Conservation (phyloP, 2,329 filamentous ascomycete species). For the Trichoderma sp. region DNA sequence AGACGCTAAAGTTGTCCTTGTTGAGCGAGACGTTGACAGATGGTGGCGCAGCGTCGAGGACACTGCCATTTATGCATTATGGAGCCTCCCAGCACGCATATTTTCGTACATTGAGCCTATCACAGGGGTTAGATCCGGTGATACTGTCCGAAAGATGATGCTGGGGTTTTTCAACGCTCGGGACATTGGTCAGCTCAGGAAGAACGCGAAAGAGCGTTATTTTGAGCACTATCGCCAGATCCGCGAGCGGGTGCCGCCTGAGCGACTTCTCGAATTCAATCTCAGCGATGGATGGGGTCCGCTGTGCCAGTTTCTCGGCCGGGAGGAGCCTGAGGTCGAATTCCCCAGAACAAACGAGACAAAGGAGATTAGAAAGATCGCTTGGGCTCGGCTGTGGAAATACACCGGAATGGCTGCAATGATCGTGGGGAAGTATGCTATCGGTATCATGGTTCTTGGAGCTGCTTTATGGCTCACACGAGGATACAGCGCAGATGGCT, state of each 20-base stretch:
- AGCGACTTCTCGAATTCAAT: constrained; percentile 31
- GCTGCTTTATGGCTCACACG: neutral
- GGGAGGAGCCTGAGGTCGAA: constrained; percentile 29
- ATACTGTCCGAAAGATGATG: constrained; percentile 27
- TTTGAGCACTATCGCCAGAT: constrained; percentile 31
- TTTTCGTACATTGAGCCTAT: constrained; percentile 28
- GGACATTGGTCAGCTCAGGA: constrained; percentile 24
- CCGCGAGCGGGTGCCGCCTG: constrained; percentile 27
- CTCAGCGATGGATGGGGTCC: constrained; percentile 37
- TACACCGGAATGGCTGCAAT: neutral
- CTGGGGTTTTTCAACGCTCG: constrained; percentile 30
- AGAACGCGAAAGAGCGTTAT: constrained; percentile 27
- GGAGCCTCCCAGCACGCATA: constrained; percentile 22
- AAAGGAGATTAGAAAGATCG: constrained; percentile 20
- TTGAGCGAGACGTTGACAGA: constrained; percentile 30
- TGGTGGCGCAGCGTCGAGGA: constrained; percentile 35
- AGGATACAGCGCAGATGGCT: neutral
- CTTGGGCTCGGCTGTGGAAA: neutral
- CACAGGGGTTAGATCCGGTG: constrained; percentile 32
- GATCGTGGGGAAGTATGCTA: neutral
- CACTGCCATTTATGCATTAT: constrained; percentile 27
- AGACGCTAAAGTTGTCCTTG: constrained; percentile 34
- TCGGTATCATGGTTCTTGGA: neutral
- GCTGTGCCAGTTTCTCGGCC: constrained; percentile 36
- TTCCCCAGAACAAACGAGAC: constrained; percentile 35